A percentile compares a stretch with the other conserved stretches of the same genome.
Conservation (phyloP, 352 stramenopile genomes). For the Peronospora tabacina region DNA sequence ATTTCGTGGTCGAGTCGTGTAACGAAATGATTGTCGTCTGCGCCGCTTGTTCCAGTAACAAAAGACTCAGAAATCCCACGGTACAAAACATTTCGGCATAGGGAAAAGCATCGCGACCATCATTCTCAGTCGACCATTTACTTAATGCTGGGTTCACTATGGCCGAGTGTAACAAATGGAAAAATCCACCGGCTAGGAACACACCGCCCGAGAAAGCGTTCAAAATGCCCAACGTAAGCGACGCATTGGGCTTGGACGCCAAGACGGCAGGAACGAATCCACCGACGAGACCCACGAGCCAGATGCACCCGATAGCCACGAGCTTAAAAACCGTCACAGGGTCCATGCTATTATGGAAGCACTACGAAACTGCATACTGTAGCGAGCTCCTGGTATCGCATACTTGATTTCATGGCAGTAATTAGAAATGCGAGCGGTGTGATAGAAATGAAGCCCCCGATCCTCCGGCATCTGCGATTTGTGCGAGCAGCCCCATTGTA, state of each 20-base stretch:
- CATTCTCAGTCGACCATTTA: conserved; percentile 57
- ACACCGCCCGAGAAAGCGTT: conserved; percentile 71
- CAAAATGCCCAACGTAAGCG: conserved; percentile 37
- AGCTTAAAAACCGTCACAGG: conserved; percentile 68
- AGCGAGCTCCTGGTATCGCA: not conserved
- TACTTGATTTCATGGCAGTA: not conserved
- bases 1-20: conserved; percentile 1
- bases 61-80: conserved; percentile 53
- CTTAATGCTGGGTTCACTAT: conserved; percentile 62
- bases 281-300: conserved; percentile 53
- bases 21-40: conserved; percentile 31
- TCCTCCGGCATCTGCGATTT: no score
- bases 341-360: conserved; percentile 27
- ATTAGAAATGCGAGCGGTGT: no score
- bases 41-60: conserved; percentile 60
- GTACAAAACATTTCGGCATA: conserved; percentile 80
- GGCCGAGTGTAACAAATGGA: conserved; percentile 63
- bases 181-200: conserved; percentile 71
- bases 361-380: not conserved
- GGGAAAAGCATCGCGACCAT: conserved; percentile 56
- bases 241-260: conserved; percentile 32
- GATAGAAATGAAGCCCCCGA: no score
- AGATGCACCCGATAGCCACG: conserved; percentile 65
- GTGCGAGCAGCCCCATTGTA: no score
- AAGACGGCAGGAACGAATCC: conserved; percentile 48